These are phyloP conservation scores for Paramecium tetraurelia DNA, from an alignment of 73 alveolate species.

Conservation along the genomic window DNA sequence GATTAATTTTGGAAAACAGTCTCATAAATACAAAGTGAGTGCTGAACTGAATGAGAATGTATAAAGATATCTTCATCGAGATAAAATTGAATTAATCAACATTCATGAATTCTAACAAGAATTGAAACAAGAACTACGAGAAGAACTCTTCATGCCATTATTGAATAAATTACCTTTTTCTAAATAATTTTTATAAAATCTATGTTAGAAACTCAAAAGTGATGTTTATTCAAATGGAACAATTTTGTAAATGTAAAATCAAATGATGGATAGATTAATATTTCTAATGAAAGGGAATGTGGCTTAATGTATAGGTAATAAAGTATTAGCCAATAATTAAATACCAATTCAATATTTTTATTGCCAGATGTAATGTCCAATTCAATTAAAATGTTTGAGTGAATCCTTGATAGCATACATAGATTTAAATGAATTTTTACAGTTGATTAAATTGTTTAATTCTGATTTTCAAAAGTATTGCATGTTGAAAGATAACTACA, in stretches of 20 bases:
- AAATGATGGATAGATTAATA: background rate
- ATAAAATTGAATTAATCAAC: background rate
- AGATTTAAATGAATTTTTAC: background rate
- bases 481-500: background rate
- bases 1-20: background rate
- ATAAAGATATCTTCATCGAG: background rate
- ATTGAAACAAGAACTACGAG: background rate
- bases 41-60: background rate
- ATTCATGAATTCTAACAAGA: background rate
- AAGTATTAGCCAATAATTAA: background rate
- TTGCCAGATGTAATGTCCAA: background rate
- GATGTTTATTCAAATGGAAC: background rate
- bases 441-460: background rate
- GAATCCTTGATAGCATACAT: background rate
- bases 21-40: background rate
- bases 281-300: background rate
- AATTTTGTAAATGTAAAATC: background rate
- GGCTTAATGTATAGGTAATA: background rate
- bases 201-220: background rate
- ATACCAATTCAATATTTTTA: background rate
- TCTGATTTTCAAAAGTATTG: slow-evolving; percentile 13
- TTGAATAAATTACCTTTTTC: background rate
- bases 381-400: background rate
- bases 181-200: background rate
- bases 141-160: background rate